Base-by-base conservation (phyloP, 345 rosid species). In the Hibiscus syriacus region DNA sequence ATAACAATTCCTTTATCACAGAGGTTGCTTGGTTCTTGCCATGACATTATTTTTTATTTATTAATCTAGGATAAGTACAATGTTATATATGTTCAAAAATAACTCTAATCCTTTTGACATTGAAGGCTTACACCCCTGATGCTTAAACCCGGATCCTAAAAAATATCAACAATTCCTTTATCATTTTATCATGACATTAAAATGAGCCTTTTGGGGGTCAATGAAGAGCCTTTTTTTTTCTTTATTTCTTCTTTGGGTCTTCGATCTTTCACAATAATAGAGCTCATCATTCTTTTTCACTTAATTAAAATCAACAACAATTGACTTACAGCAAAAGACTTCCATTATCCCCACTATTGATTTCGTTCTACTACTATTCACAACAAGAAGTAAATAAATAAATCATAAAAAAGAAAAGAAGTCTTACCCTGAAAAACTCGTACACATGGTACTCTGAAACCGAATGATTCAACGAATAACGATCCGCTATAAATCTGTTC, bases 371-470 rank as follows among this genome's bases (percentile, higher is more conserved):
- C 56, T 52, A 50, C 55, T 20, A 52, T 52, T 52, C 56, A 5
- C 56, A 52, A 50, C 26, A 50, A 50, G 7, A 34, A 9, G 38
- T 2, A 22, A 20, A 50, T 10, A 52, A 22, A n/a, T 34, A 34
- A 8, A 9, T 43, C 48, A 12, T 4, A 13, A 5, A n/a, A 23
- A 38, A 9, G 2, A 41, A 5, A n/a, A n/a, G 5, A 4, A 3
- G 6, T 7, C 26, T 36, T 89, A 90, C 99, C 99, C 79, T 91
- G 84, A 84, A 94, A 79, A 94, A 94, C 80, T 94, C 99, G 26
- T 94, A 94, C 38, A 91, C 99, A 65, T 94, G 85, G 72, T 91
- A 94, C 70, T 94, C 99, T 1, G 97, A 86, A n/a, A 94, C 91
- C 0, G 92, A 85, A 76, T 82, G 95, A 71, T 77, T 83, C 4